Percentiles rank a stretch among this genome's conserved stretches.
These are phyloP conservation scores for Zostera marina DNA, from an alignment of 116 monocot genomes.

Conservation along the genomic window DNA sequence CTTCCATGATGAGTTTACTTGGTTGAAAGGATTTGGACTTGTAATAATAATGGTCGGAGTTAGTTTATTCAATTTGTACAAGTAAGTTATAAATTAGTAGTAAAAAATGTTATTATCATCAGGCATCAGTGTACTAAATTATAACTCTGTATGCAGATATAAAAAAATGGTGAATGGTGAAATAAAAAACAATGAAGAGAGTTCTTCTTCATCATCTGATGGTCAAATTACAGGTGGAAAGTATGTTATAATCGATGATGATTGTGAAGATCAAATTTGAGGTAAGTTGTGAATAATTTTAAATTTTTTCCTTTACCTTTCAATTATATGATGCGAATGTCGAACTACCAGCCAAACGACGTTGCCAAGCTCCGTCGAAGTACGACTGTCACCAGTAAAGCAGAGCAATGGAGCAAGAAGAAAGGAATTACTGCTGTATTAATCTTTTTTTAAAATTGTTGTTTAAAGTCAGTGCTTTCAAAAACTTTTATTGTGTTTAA, in stretches of 20 bases:
- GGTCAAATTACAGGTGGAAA: slow-evolving; percentile 21
- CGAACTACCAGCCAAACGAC: too few species aligned
- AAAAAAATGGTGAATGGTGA: slow-evolving; percentile 32
- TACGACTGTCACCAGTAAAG: too few species aligned
- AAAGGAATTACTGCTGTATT: too few species aligned
- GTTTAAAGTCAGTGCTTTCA: too few species aligned
- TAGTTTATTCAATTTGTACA: slow-evolving; percentile 91
- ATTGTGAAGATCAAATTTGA: too few species aligned
- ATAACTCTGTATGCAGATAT: slow-evolving; percentile 26
- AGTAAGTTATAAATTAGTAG: slow-evolving; percentile 34
- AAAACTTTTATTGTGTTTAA: too few species aligned
- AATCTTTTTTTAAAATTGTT: too few species aligned
- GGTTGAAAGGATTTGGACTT: slow-evolving; percentile 67
- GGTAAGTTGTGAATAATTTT: too few species aligned
- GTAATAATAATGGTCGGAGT: slow-evolving; percentile 75
- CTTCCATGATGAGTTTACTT: slow-evolving; percentile 74
- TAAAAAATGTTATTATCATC: background rate
- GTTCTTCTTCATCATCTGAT: slow-evolving; percentile 11
- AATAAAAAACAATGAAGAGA: slow-evolving; percentile 6
- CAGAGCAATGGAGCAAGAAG: too few species aligned
- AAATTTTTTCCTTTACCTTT: too few species aligned
- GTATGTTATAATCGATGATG: slow-evolving; percentile 71
- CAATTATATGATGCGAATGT: too few species aligned
- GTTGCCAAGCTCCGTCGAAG: too few species aligned
- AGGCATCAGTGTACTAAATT: background rate